Base-by-base conservation (phyloP, 148 eudicot species). In the Oxyria digyna region DNA sequence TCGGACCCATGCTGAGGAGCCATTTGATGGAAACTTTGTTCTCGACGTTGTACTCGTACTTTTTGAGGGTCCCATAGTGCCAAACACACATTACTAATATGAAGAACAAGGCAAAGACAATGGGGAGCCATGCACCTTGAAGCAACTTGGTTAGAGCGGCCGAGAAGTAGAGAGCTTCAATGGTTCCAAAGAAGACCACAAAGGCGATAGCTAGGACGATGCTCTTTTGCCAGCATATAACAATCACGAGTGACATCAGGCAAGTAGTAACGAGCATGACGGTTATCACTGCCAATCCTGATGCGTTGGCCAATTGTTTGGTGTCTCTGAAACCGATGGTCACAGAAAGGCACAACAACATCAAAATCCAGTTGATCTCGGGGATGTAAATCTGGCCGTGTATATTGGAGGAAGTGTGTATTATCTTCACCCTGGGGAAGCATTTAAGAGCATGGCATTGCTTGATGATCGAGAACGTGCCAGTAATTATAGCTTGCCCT, bases 341-440 rank as follows among this genome's bases (percentile, higher is more conserved):
- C 54, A 94, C 91, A 21, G 97, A 91, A 81, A 94, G 76, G 70
- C 99, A 94, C 67, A 94, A 73, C 35, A 86, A 14, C 99, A 94
- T 91, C 80, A 94, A 75, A 24, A 73, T 82, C 99, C 99, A 94
- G 74, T 94, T 94, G 54, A 94, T 81, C 80, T 94, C 99, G 0
- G 97, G 97, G 54, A 94, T 94, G 78, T 94, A 94, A 38, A 94
- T 88, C 80, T 90, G 99, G 33, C 99, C 99, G 31, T 94, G 97
- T 9, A 85, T 67, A 73, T 91, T 91, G 31, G 97, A 86, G 0
- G 97, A 94, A 0, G 99, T 94, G 68, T 94, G 97, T 23, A 94
- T 85, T 70, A 91, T 88, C 75, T 87, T 94, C 71, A 91, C 97
- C 24, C 78, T 85, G 0, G 99, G 99, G 69, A 94, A 94, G 78